phyloP scores from a whole-genome alignment of 2,329 filamentous ascomycete species.

The Rhexocercosporidium sp. region DNA sequence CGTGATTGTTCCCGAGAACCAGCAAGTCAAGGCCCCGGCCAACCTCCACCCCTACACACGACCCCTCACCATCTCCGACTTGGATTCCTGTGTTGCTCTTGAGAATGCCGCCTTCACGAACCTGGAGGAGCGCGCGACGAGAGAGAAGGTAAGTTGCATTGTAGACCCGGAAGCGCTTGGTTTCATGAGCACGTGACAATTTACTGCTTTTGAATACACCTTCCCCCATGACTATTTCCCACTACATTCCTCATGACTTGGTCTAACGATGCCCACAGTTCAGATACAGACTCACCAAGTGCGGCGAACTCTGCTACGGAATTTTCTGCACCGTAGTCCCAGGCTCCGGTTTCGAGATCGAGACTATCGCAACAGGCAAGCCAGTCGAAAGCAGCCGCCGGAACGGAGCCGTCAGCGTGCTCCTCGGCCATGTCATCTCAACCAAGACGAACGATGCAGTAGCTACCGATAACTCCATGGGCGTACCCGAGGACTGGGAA shows the following conservation, averaged over 20 bases:
- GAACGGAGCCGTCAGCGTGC: slow-evolving; percentile 60
- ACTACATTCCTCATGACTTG: no score
- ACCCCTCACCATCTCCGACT: slow-evolving; percentile 69
- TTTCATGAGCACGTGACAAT: slow-evolving; percentile 25
- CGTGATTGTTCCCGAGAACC: slow-evolving; percentile 33
- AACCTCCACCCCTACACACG: slow-evolving; percentile 76
- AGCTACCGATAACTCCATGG: slow-evolving; percentile 80
- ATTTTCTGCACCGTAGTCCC: slow-evolving; percentile 73
- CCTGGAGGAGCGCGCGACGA: slow-evolving; percentile 54
- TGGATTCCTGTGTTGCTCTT: slow-evolving; percentile 62
- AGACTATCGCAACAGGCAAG: slow-evolving; percentile 59
- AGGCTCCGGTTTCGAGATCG: slow-evolving; percentile 53
- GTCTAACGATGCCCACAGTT: slow-evolving; percentile 58
- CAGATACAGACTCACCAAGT: slow-evolving; percentile 74
- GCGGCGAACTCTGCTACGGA: slow-evolving; percentile 78
- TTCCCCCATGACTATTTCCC: no score
- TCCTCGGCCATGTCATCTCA: slow-evolving; percentile 79
- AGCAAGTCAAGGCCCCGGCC: slow-evolving; percentile 46
- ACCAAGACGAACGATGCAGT: slow-evolving; percentile 68
- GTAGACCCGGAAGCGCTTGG: neutral
- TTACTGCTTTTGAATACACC: slow-evolving; percentile 1
- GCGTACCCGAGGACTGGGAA: slow-evolving; percentile 70
- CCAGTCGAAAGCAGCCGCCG: slow-evolving; percentile 64
- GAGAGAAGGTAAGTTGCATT: slow-evolving; percentile 55
- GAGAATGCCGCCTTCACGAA: slow-evolving; percentile 60